Percentiles rank a stretch among this genome's conserved stretches.
Evolutionary conservation across 2,329 filamentous ascomycete species (phyloP).

Genomic region (Epicoccum nigrum): DNA sequence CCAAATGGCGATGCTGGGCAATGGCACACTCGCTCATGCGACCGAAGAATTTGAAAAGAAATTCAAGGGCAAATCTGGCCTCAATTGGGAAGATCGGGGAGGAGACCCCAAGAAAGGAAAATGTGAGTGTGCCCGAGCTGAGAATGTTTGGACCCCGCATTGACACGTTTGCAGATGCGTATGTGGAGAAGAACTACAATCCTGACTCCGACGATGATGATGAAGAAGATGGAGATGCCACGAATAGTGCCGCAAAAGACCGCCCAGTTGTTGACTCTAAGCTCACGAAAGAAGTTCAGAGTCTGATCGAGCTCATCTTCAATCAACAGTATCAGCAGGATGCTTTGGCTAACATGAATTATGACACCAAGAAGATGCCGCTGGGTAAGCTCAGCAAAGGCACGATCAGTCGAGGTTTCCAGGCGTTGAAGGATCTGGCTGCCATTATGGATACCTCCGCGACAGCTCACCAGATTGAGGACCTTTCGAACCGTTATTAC

Average conservation of each 20-base stretch:
- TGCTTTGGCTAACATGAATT: constrained; percentile 71
- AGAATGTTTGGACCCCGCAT: neutral
- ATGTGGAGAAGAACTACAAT: constrained; percentile 79
- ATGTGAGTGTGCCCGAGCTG: constrained; percentile 46
- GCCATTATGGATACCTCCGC: constrained; percentile 67
- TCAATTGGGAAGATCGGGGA: constrained; percentile 57
- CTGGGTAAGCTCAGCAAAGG: constrained; percentile 82
- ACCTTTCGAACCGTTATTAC: constrained; percentile 79
- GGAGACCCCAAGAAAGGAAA: constrained; percentile 65
- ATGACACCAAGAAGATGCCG: constrained; percentile 77
- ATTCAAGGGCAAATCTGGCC: constrained; percentile 63
- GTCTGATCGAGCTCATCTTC: constrained; percentile 82
- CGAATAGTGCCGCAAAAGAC: constrained; percentile 45
- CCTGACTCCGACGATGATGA: constrained; percentile 62
- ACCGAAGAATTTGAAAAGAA: constrained; percentile 58
- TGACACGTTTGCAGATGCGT: constrained; percentile 61
- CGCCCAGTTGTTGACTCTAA: constrained; percentile 53
- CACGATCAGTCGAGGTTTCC: constrained; percentile 76
- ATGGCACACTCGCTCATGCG: constrained; percentile 49
- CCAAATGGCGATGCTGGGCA: constrained; percentile 51
- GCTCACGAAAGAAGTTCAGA: constrained; percentile 65
- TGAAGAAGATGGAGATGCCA: constrained; percentile 47
- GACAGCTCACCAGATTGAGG: constrained; percentile 58
- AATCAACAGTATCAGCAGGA: constrained; percentile 74
- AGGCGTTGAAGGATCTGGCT: constrained; percentile 76